Conservation (phyloP, 2,329 filamentous ascomycete genomes). For the Colletotrichum coccodes region DNA sequence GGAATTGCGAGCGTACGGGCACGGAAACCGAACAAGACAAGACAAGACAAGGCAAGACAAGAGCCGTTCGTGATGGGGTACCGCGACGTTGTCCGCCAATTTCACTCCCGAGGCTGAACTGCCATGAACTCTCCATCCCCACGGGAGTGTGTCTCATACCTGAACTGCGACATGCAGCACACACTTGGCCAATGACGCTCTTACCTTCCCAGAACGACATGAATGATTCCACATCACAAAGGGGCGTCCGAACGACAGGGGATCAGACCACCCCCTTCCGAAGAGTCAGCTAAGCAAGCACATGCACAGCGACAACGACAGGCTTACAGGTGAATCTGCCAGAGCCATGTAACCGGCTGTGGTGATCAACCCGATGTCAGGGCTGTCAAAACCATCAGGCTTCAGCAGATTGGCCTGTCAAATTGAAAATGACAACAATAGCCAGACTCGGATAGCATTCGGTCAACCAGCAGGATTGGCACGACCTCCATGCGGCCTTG, state of each 20-base stretch:
- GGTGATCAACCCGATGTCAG: not conserved
- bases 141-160: conserved; percentile 14
- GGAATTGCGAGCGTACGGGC: not conserved
- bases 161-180: conserved; percentile 29
- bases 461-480: not conserved
- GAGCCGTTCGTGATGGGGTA: not conserved
- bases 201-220: conserved; percentile 6
- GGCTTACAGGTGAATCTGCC: conserved; percentile 7
- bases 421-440: not conserved
- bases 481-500: not conserved
- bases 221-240: conserved; percentile 27
- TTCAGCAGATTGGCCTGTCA: not conserved
- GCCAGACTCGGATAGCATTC: not conserved
- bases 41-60: not conserved
- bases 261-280: conserved; percentile 2
- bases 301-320: not conserved
- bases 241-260: conserved; percentile 15
- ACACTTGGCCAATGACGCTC: conserved; percentile 11
- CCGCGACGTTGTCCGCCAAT: conserved; percentile 1
- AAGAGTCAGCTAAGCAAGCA: conserved; percentile 12
- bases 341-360: not conserved
- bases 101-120: conserved; percentile 2
- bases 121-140: conserved; percentile 4
- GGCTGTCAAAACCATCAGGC: not conserved
- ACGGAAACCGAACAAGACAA: not conserved